phyloP scores from a whole-genome alignment of 2,329 filamentous ascomycete genomes.

The Fusarium xylarioides region DNA sequence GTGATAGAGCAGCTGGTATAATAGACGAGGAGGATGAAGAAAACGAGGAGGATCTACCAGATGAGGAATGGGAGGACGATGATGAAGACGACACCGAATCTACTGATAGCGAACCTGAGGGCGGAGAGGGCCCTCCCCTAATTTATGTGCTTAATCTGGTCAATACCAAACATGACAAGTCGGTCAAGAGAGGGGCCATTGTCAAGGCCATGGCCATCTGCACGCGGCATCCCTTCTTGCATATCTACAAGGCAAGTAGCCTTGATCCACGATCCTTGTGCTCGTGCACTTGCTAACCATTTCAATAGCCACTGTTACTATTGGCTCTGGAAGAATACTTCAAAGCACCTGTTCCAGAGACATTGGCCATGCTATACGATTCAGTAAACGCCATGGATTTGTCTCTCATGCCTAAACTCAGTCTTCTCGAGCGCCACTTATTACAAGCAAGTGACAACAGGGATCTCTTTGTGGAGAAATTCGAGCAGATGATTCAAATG shows the following conservation, averaged over 20 bases:
- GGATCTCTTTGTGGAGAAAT: slow-evolving; percentile 97
- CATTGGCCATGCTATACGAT: slow-evolving; percentile 86
- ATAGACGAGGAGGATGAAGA: slow-evolving; percentile 56
- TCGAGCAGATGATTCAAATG: slow-evolving; percentile 91
- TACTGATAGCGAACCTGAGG: slow-evolving; percentile 71
- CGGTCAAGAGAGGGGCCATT: slow-evolving; percentile 89
- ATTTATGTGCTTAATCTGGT: slow-evolving; percentile 98
- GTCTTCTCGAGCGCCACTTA: slow-evolving; percentile 83
- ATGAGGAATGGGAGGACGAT: slow-evolving; percentile 59
- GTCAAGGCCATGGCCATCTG: slow-evolving; percentile 99
- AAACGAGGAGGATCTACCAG: slow-evolving; percentile 54
- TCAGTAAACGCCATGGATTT: slow-evolving; percentile 97
- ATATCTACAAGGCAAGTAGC: slow-evolving; percentile 88
- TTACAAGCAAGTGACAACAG: slow-evolving; percentile 92
- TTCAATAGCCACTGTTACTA: slow-evolving; percentile 78
- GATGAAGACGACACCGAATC: slow-evolving; percentile 62
- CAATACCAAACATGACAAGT: slow-evolving; percentile 96
- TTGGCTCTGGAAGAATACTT: slow-evolving; percentile 97
- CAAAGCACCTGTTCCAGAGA: slow-evolving; percentile 87
- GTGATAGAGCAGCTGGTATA: slow-evolving; percentile 60
- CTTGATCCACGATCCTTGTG: neutral
- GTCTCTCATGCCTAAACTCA: slow-evolving; percentile 88
- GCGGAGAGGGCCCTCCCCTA: slow-evolving; percentile 84
- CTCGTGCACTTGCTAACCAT: slow-evolving; percentile 23
- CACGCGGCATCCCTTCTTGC: slow-evolving; percentile 94